Percentiles rank a stretch among this genome's conserved stretches.
These are phyloP conservation scores for Calonectria pauciramosa DNA, from an alignment of 2,329 filamentous ascomycete genomes.

Conservation along the genomic window DNA sequence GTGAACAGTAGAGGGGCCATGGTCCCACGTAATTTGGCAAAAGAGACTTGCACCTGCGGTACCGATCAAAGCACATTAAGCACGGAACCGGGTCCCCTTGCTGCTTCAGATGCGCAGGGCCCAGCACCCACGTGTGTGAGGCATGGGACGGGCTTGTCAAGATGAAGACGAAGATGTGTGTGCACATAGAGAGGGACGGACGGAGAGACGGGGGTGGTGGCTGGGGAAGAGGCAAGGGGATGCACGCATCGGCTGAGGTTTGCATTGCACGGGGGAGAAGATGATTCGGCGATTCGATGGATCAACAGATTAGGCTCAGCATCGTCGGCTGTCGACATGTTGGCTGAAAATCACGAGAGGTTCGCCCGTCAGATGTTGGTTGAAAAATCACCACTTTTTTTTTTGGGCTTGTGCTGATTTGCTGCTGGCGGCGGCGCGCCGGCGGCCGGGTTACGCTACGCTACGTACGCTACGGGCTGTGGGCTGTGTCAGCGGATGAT, in stretches of 20 bases:
- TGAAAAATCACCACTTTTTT: neutral
- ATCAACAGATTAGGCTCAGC: slow-evolving; percentile 10
- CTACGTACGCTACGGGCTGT: too few species aligned
- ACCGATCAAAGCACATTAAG: neutral
- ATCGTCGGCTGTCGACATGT: neutral
- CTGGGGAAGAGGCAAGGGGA: neutral
- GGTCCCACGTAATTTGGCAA: slow-evolving; percentile 8
- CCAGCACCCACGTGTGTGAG: slow-evolving; percentile 26
- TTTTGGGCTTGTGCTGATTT: neutral
- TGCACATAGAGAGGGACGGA: slow-evolving; percentile 5
- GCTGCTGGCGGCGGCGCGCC: neutral
- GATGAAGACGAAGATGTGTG: slow-evolving; percentile 4
- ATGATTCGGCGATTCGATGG: slow-evolving; percentile 36
- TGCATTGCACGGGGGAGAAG: slow-evolving; percentile 26
- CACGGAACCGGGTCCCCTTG: slow-evolving; percentile 27
- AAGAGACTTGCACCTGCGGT: slow-evolving; percentile 3
- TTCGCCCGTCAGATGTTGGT: slow-evolving; percentile 5
- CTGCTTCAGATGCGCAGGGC: slow-evolving; percentile 19
- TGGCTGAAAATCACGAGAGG: slow-evolving; percentile 20
- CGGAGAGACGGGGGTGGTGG: neutral
- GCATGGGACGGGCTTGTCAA: neutral
- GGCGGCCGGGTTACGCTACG: neutral
- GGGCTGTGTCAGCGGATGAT: neutral
- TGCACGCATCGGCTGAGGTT: slow-evolving; percentile 35
- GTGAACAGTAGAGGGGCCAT: neutral